These are phyloP conservation scores for Astragalus membranaceus DNA, from an alignment of 306 rosid species.

Conservation along the genomic window DNA sequence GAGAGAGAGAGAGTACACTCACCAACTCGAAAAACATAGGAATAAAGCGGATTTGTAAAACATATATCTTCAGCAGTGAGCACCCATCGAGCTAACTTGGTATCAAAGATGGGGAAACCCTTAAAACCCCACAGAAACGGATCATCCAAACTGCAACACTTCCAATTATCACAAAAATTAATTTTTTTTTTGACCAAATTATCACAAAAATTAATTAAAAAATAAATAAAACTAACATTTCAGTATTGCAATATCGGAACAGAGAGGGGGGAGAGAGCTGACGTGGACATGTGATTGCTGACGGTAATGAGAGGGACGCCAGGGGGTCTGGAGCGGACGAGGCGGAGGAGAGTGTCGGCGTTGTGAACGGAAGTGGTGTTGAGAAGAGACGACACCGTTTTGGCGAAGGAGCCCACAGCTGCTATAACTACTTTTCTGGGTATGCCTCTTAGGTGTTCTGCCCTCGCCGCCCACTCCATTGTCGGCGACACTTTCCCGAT, in stretches of 20 bases:
- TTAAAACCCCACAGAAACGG: conserved; percentile 82
- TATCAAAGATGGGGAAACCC: conserved; percentile 59
- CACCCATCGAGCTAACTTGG: conserved; percentile 63
- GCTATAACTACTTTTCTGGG: conserved; percentile 53
- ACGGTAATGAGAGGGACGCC: conserved; percentile 86
- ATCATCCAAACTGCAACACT: conserved; percentile 57
- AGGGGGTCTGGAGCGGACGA: conserved; percentile 59
- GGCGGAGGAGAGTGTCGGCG: conserved; percentile 62
- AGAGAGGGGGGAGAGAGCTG: neutral
- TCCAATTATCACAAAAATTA: neutral
- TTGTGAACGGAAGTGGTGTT: conserved; percentile 70
- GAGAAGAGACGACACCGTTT: conserved; percentile 46
- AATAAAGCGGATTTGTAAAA: conserved; percentile 45
- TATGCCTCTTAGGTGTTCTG: conserved; percentile 49
- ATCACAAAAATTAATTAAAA: too few relatives aligned
- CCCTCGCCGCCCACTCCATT: conserved; percentile 74
- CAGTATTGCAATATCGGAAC: neutral
- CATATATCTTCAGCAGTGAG: conserved; percentile 88
- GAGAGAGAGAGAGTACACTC: neutral
- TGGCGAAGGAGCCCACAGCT: conserved; percentile 63
- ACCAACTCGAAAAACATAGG: conserved; percentile 76
- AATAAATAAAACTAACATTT: neutral
- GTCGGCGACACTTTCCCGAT: conserved; percentile 36
- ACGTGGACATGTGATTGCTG: conserved; percentile 95
- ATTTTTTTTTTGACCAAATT: too few relatives aligned